phyloP scores from a whole-genome alignment of 2,329 filamentous ascomycete genomes.

The Apiospora sp. region DNA sequence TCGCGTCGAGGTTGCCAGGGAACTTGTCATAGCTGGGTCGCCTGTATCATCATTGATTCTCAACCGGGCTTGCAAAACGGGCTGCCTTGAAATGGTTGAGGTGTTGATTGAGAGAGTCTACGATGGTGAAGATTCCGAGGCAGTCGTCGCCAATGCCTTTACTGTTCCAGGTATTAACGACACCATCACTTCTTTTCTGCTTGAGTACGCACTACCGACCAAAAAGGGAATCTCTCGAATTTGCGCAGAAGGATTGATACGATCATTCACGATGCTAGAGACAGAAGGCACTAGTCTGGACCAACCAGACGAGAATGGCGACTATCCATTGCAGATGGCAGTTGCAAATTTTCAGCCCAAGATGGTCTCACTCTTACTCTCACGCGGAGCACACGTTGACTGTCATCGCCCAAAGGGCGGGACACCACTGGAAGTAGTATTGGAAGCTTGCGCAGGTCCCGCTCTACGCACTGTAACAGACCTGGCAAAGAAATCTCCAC shows the following conservation, averaged over 20 bases:
- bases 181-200: background rate
- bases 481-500: background rate
- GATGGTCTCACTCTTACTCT: background rate
- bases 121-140: background rate
- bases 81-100: background rate
- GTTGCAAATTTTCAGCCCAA: background rate
- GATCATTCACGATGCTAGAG: background rate
- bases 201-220: background rate
- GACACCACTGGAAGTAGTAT: background rate
- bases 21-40: background rate
- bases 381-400: background rate
- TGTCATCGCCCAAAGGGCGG: background rate
- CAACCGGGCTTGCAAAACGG: background rate
- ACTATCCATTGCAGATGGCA: background rate
- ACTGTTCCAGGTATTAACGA: background rate
- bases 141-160: background rate
- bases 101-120: background rate
- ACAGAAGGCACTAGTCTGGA: background rate
- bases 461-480: background rate
- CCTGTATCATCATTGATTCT: background rate
- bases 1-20: background rate
- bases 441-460: background rate
- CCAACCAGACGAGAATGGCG: background rate
- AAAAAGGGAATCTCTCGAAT: background rate
- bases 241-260: background rate